phyloP scores from a whole-genome alignment of 2,329 filamentous ascomycete species.

The Calonectria multiphialidica region DNA sequence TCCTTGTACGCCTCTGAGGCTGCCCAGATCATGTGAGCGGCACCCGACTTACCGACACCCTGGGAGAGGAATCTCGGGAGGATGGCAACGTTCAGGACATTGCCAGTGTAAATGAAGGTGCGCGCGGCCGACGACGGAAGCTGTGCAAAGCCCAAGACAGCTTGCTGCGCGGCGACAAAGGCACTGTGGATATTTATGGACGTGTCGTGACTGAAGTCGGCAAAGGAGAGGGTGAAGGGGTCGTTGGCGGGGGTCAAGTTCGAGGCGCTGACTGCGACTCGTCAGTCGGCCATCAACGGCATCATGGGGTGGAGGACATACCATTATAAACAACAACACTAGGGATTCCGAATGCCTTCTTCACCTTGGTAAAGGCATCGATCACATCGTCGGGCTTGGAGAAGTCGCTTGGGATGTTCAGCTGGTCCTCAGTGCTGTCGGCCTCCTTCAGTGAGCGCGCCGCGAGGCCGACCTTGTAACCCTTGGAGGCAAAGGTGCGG shows the following conservation, averaged over 20 bases:
- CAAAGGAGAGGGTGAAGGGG: conserved; percentile 26
- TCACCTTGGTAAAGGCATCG: conserved; percentile 31
- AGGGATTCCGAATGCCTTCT: conserved; percentile 31
- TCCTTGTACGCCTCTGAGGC: conserved; percentile 50
- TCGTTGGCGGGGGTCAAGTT: conserved; percentile 17
- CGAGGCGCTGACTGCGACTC: conserved; percentile 14
- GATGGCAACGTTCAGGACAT: conserved; percentile 50
- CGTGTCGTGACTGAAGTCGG: conserved; percentile 20
- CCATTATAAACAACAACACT: conserved; percentile 42
- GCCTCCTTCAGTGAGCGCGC: conserved; percentile 35
- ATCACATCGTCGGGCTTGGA: conserved; percentile 41
- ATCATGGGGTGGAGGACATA: conserved; percentile 14
- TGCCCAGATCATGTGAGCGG: conserved; percentile 40
- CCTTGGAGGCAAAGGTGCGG: conserved; percentile 36
- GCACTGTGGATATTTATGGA: conserved; percentile 26
- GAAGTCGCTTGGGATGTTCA: conserved; percentile 54
- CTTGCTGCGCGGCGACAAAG: conserved; percentile 31
- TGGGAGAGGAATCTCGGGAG: conserved; percentile 49
- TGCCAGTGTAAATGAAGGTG: conserved; percentile 60
- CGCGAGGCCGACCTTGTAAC: conserved; percentile 43
- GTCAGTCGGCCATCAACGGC: neutral
- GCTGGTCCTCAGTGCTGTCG: conserved; percentile 33
- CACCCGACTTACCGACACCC: conserved; percentile 56
- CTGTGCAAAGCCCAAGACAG: conserved; percentile 25
- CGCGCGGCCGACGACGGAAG: conserved; percentile 47